Percentiles rank a stretch among this genome's conserved stretches.
These are phyloP conservation scores for Arachis hypogaea DNA, from an alignment of 306 rosid species.

Conservation along the genomic window DNA sequence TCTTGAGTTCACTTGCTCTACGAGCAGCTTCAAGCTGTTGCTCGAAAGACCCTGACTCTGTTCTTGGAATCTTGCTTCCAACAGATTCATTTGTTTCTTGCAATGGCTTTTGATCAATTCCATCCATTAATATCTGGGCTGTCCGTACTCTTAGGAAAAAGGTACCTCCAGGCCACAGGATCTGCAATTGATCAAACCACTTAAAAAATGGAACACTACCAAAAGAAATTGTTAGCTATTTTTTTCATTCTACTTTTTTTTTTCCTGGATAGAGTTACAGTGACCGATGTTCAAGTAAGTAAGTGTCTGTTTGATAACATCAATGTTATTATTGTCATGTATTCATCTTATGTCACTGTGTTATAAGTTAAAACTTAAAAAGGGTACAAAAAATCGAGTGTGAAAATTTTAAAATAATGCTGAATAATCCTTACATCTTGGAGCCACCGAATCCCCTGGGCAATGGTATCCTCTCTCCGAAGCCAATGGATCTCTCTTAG, in stretches of 20 bases:
- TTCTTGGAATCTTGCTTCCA: slow-evolving; percentile 45
- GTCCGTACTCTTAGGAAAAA: slow-evolving; percentile 65
- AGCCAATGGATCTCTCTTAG: slow-evolving; percentile 87
- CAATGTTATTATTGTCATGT: too few relatives aligned
- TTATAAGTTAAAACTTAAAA: too few relatives aligned
- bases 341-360: too few relatives aligned
- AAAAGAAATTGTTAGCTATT: not conserved
- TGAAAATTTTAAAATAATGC: slow-evolving; percentile 10
- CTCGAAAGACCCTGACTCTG: slow-evolving; percentile 74
- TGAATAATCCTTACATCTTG: slow-evolving; percentile 80
- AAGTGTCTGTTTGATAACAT: too few relatives aligned
- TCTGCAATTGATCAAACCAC: slow-evolving; percentile 52
- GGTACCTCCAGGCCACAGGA: slow-evolving; percentile 92
- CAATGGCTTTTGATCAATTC: slow-evolving; percentile 41
- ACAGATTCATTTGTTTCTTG: slow-evolving; percentile 50
- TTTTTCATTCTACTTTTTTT: too few relatives aligned
- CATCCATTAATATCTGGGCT: slow-evolving; percentile 42
- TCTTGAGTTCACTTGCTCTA: slow-evolving; percentile 83
- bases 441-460: slow-evolving; percentile 88
- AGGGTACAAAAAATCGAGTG: not conserved
- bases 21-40: slow-evolving; percentile 95
- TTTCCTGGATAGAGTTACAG: too few relatives aligned
- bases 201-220: slow-evolving; percentile 33
- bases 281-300: too few relatives aligned
- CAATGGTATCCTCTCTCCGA: slow-evolving; percentile 76